These are phyloP conservation scores for Syncephalastrum racemosum DNA, from an alignment of 371 early-diverging fungal genomes.

Conservation along the genomic window DNA sequence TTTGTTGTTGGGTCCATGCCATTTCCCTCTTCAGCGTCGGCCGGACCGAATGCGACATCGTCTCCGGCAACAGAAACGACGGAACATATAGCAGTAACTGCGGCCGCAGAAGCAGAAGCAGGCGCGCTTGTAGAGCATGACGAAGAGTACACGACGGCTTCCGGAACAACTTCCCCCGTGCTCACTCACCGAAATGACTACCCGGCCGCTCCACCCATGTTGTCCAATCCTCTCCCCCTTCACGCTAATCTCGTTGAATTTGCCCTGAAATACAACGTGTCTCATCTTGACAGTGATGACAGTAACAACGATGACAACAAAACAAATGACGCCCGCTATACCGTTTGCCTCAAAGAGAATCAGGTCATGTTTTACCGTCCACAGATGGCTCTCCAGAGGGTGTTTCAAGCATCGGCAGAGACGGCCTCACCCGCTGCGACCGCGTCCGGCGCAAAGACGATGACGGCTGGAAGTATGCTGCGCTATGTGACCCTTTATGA, in stretches of 20 bases:
- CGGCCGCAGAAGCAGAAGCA: conserved; percentile 1
- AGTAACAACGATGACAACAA: not conserved
- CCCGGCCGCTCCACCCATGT: conserved; percentile 19
- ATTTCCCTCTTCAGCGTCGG: conserved; percentile 16
- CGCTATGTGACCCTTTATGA: conserved; percentile 23
- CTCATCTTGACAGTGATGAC: not conserved
- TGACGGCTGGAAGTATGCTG: not conserved
- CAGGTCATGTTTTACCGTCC: conserved; percentile 17
- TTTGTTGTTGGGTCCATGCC: conserved; percentile 8
- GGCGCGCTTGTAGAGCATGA: not conserved
- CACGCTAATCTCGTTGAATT: conserved; percentile 15
- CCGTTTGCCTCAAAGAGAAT: conserved; percentile 8
- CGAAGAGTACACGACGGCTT: too few species aligned
- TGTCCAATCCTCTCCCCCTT: not conserved
- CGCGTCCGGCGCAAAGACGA: not conserved
- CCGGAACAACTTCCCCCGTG: not conserved
- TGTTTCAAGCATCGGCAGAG: conserved; percentile 9
- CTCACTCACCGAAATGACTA: conserved; percentile 17
- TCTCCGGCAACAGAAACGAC: not conserved
- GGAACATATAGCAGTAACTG: too few species aligned
- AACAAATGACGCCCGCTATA: conserved; percentile 4
- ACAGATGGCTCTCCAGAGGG: conserved; percentile 15
- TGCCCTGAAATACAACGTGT: conserved; percentile 9
- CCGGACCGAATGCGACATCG: conserved; percentile 19
- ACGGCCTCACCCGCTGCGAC: not conserved